Base-by-base conservation (phyloP, 192 early-diverging fungal species). In the Mortierella antarctica region DNA sequence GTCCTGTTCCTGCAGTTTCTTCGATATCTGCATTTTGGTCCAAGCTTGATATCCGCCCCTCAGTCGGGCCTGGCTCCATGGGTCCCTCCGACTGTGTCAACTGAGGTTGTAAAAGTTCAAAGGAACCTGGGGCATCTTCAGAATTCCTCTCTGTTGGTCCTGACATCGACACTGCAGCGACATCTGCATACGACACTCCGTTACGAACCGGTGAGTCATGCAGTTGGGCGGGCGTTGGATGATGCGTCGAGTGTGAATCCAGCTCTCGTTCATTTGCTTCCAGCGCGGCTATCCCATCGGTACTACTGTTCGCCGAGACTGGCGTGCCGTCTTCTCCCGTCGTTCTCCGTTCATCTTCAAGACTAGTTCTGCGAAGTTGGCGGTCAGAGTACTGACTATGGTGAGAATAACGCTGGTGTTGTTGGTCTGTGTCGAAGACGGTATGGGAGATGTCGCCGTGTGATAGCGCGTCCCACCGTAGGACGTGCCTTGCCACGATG, bases 391-490 rank as follows among this genome's bases (percentile, higher is more conserved):
- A 64, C 5, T 73, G 64, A 14, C 41, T 7, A 20, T 72, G 44
- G 20, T 53, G 58, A 54, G 46, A 11, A 54, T 23, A 47, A 39
- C 31, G 15, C 50, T 65, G 50, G 20, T 59, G 58, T n/a, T 65
- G 61, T 13, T 48, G 31, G 13, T 57, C 74, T 17, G 68, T 67
- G 53, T 79, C 75, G 44, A 79, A 79, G 40, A 79, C 75, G 7
- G 75, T 79, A 9, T 79, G 75, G 8, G 75, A 60, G 7, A 79
- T 79, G 50, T 79, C 75, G 3, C 57, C 63, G 46, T 79, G 75
- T 0, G 68, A 67, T 11, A 79, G 69, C 5, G 69, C 69, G 17
- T 79, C 75, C 75, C 75, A 79, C 7, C 75, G 75, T n/a, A 79
- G 50, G 23, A 71, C 63, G 42, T 79, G 68, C 5, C 62, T 41